Base-by-base conservation (phyloP, 208 protist genomes). In the Leishmania gerbilli region DNA sequence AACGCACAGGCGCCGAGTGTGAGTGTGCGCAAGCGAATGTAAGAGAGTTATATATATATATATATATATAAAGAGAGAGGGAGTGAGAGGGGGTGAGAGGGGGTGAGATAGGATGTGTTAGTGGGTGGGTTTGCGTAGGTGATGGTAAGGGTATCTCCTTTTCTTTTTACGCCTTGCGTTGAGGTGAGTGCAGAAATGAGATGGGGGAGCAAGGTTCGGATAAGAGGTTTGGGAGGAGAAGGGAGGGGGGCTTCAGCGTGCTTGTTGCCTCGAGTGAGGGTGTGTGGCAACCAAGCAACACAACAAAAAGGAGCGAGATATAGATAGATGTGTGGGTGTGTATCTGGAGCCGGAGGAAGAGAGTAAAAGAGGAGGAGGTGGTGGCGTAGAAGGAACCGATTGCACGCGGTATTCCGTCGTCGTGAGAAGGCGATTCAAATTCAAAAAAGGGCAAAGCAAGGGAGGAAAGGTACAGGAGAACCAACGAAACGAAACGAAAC, bases 141-240 rank as follows among this genome's bases (percentile, higher is more conserved):
- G 65, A 45, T 71, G 65, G 37, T 40, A 42, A 42, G 65, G 13
- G 65, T 27, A 27, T 11, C 17, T 62, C 24, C 56, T 24, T 24
- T 62, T n/a, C 24, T 31, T n/a, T 62, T 8, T n/a, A 11, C 5
- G 56, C 24, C 56, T 13, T 62, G 56, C 56, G 24, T 15, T 62
- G 24, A 62, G 7, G 56, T 62, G 71, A 83, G 31, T 58, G 42
- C 79, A 71, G 31, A 11, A n/a, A n/a, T 62, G 65, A 40, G 31
- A 71, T 47, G 65, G 19, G 65, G 40, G 11, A 24, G 31, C 37
- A 40, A 47, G 40, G 19, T 24, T 34, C 11, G 2, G 37, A 13
- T 47, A 27, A 21, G 19, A 27, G 31, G 62, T 37, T 3, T 68
- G 62, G 62, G 24, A 31, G 24, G 19, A 31, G 6, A 31, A 27